phyloP scores from a whole-genome alignment of 306 rosid genomes.

The Bauhinia variegata region DNA sequence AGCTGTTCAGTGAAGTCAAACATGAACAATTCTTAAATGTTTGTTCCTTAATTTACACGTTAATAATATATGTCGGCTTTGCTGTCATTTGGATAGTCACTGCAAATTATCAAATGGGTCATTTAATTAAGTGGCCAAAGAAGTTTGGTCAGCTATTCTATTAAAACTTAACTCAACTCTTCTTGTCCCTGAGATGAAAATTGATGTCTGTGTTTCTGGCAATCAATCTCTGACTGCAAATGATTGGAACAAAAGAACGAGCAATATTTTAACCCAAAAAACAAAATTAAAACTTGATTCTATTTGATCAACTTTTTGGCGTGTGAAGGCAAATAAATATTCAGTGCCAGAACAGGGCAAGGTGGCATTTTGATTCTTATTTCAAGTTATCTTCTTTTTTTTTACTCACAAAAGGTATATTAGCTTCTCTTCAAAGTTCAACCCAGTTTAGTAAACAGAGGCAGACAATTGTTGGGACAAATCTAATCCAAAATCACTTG shows the following conservation, averaged over 20 bases:
- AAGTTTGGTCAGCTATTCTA: slow-evolving; percentile 47
- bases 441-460: slow-evolving; percentile 31
- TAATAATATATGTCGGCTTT: slow-evolving; percentile 59
- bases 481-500: slow-evolving; percentile 59
- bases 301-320: slow-evolving; percentile 35
- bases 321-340: slow-evolving; percentile 40
- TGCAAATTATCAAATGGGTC: slow-evolving; percentile 30
- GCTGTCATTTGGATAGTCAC: slow-evolving; percentile 55
- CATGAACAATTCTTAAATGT: slow-evolving; percentile 38
- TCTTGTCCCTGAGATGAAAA: slow-evolving; percentile 40
- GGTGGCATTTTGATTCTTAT: slow-evolving; percentile 31
- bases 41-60: slow-evolving; percentile 31
- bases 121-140: slow-evolving; percentile 36
- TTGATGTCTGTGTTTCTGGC: slow-evolving; percentile 40
- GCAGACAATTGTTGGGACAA: slow-evolving; percentile 63
- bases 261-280: slow-evolving; percentile 23
- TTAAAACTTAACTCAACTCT: too few relatives aligned
- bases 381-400: too few relatives aligned
- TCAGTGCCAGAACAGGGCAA: slow-evolving; percentile 34
- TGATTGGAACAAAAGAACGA: slow-evolving; percentile 49
- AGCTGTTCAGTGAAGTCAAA: slow-evolving; percentile 80
- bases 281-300: slow-evolving; percentile 13
- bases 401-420: too few relatives aligned
- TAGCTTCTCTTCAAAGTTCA: too few relatives aligned
- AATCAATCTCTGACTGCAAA: slow-evolving; percentile 54